Evolutionary conservation across 148 eudicot genomes (phyloP).

Genomic region (Chenopodium formosanum): DNA sequence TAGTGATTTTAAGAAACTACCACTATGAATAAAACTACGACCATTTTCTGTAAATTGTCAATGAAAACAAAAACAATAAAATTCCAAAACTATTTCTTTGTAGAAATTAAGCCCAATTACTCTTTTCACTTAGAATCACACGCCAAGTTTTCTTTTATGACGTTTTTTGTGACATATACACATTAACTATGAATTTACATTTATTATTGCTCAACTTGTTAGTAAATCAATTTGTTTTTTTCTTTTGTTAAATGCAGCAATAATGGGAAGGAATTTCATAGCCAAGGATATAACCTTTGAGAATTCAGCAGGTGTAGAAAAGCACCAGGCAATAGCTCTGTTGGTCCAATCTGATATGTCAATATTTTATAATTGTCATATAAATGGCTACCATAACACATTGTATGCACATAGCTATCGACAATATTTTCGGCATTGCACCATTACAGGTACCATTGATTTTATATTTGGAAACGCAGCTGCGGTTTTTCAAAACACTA

Average conservation of each 20-base stretch:
- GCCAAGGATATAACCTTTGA: conserved; percentile 42
- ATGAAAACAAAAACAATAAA: too few species aligned
- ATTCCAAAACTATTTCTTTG: too few species aligned
- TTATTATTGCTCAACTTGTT: too few species aligned
- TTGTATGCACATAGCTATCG: conserved; percentile 44
- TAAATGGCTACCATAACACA: conserved; percentile 31
- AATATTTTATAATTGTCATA: conserved; percentile 38
- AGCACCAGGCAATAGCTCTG: conserved; percentile 37
- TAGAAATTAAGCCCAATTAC: too few species aligned
- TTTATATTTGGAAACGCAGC: conserved; percentile 60
- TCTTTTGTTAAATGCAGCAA: conserved; percentile 22
- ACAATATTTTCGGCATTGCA: conserved; percentile 64
- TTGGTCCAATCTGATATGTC: conserved; percentile 38
- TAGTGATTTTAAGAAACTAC: too few species aligned
- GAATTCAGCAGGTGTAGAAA: conserved; percentile 37
- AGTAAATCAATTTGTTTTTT: background rate
- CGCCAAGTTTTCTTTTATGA: too few species aligned
- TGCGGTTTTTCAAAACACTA: conserved; percentile 58
- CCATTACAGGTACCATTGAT: conserved; percentile 66
- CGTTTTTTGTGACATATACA: too few species aligned
- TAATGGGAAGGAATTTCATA: conserved; percentile 35
- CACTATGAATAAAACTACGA: too few species aligned
- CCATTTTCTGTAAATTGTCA: too few species aligned
- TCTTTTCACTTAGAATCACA: too few species aligned
- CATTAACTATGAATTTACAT: too few species aligned